Evolutionary conservation across 2,329 filamentous ascomycete species (phyloP), one percentile per base, ranked within the genome.

Genomic region (Magnaporthiopsis incrustans): DNA sequence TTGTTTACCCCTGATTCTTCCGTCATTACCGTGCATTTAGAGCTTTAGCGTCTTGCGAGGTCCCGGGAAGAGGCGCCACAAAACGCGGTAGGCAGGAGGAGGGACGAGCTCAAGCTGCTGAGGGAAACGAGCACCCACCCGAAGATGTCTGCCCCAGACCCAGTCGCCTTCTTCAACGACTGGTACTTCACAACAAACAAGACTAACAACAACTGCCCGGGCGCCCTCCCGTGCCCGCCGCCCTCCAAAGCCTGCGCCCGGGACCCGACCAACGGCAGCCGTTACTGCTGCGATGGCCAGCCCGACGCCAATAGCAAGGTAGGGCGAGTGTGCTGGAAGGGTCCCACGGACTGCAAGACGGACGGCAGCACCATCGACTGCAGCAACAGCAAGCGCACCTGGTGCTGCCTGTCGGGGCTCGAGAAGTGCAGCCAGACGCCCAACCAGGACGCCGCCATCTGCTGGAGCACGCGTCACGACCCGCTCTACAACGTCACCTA

Each of bases 361-460:
- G 65, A 68, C 44, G 67, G 67, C 56, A 66, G 61, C 62, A 69
- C 67, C 10, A 11, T 65, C 35, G 64, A 68, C 63, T 69, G 67
- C 58, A 67, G 67, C 44, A 63, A 59, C 18, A 64, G 67, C 26
- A 25, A 27, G 15, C 65, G 26, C 1, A 58, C 30, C 4, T 69
- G 67, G 67, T 69, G 67, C 59, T 69, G 67, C 35, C 26, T 66
- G 4, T 33, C 33, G 3, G 26, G 11, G 59, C 63, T 57, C 12
- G 66, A 69, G 25, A 25, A 53, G 4, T 69, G 67, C 62, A 69
- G 65, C 11, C 22, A 61, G 25, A 35, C 64, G 38, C 57, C 25
- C 8, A 61, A 58, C 61, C 67, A 69, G 59, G 35, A 38, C 1
- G 63, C 67, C 63, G 66, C 67, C 62, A 65, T 69, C 63, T 69